Conservation (phyloP, 2,329 filamentous ascomycete genomes). For the Aureobasidium sp. region DNA sequence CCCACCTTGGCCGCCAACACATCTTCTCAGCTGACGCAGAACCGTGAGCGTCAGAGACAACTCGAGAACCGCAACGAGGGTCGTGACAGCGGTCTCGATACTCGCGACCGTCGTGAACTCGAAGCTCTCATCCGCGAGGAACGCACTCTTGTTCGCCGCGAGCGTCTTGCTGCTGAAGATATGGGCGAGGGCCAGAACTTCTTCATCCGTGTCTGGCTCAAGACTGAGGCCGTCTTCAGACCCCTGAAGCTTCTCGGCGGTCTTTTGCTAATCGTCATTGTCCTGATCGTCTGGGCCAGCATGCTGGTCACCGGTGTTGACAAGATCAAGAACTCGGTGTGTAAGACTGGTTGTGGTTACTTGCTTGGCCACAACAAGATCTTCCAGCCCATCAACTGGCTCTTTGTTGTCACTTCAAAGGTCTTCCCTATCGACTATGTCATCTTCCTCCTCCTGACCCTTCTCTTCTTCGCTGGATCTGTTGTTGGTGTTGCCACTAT, state of each 20-base stretch:
- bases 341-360: constrained; percentile 85
- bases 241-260: constrained; percentile 86
- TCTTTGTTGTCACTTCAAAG: constrained; percentile 72
- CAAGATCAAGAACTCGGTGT: constrained; percentile 92
- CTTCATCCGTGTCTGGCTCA: constrained; percentile 70
- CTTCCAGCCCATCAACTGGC: constrained; percentile 91
- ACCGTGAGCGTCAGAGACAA: constrained; percentile 86
- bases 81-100: constrained; percentile 64
- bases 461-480: constrained; percentile 84
- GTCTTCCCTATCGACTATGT: constrained; percentile 90
- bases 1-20: constrained; percentile 72
- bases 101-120: constrained; percentile 82
- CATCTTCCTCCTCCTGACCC: constrained; percentile 73
- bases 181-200: constrained; percentile 69
- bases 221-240: constrained; percentile 71
- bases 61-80: constrained; percentile 79
- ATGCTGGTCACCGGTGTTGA: constrained; percentile 96
- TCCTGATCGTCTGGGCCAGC: constrained; percentile 73
- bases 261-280: constrained; percentile 65
- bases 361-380: constrained; percentile 82
- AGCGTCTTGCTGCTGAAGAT: constrained; percentile 77
- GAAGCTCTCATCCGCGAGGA: constrained; percentile 85
- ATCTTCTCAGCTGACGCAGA: constrained; percentile 72
- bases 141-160: constrained; percentile 80
- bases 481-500: constrained; percentile 79